These are phyloP conservation scores for Rehmannia glutinosa DNA, from an alignment of 257 asterid species.

Conservation along the genomic window DNA sequence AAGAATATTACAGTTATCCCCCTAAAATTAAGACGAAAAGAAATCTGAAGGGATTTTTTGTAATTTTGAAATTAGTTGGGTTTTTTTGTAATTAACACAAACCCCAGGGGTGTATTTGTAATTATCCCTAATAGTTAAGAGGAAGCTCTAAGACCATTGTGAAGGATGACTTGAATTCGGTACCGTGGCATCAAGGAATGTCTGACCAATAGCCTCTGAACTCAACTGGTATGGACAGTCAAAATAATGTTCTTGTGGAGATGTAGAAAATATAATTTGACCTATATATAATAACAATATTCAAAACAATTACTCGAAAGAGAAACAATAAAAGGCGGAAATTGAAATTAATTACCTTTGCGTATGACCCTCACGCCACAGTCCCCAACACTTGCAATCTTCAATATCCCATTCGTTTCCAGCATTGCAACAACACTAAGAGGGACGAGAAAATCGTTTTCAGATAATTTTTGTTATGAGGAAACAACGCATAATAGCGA, in stretches of 20 bases:
- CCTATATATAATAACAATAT: slow-evolving; percentile 30
- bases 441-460: not conserved
- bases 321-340: not conserved
- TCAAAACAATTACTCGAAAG: not conserved
- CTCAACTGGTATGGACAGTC: slow-evolving; percentile 93
- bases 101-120: too few species aligned
- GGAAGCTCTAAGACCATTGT: not conserved
- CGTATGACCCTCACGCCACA: slow-evolving; percentile 75
- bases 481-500: not conserved
- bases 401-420: slow-evolving; percentile 64
- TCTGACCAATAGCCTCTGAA: slow-evolving; percentile 79
- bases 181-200: slow-evolving; percentile 89
- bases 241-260: slow-evolving; percentile 87
- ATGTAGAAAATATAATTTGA: slow-evolving; percentile 62
- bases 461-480: not conserved
- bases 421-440: slow-evolving; percentile 76
- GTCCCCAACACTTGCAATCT: slow-evolving; percentile 82
- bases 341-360: slow-evolving; percentile 43
- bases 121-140: not conserved
- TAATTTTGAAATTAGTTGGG: too few species aligned
- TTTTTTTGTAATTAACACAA: too few species aligned
- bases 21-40: too few species aligned
- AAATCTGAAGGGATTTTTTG: too few species aligned
- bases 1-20: too few species aligned
- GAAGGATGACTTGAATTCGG: slow-evolving; percentile 10